Base-by-base conservation (phyloP, 306 rosid genomes). In the Benincasa hispida region DNA sequence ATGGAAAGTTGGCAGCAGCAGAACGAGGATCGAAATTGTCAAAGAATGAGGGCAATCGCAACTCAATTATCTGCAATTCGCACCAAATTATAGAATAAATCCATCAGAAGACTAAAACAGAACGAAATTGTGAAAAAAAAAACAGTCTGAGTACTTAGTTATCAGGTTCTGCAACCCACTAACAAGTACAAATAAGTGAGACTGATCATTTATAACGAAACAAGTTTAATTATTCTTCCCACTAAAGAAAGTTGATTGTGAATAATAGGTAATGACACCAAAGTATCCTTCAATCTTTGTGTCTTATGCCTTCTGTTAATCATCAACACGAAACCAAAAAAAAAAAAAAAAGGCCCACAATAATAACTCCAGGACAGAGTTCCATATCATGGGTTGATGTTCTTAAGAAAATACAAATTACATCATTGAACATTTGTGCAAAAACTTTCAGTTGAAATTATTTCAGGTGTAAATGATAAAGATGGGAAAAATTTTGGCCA, bases 1-100 rank as follows among this genome's bases (percentile, higher is more conserved):
- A 91, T 81, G 98, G 98, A 75, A 93, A 85, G 85, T 83, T 93
- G 58, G 94, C 90, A 79, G 96, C 98, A 5, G 90, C 96, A 63
- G 92, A 83, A 70, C 96, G 93, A 48, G 98, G 91, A 85, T 93
- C 98, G 78, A 90, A 89, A 84, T 90, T 90, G 81, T 90, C 87
- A 65, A 93, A 90, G 78, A 94, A 90, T 19, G 98, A 91, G 11
- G 98, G 97, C 24, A 94, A 93, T 30, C 21, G 93, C 65, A 94
- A 79, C 78, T 94, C 97, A 84, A 94, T 87, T 73, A 91, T 62
- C 98, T 91, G 91, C 76, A 87, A 76, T n/a, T 12, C 47, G n/a
- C 54, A 6, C 9, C 17, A 30, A 34, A 10, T 37, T 65, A 56
- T 34, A n/a, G 53, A 75, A 56, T 17, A 39, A 75, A 75, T 13